Base-by-base conservation (phyloP, 2,329 filamentous ascomycete species). In the Talaromyces pinophilus region DNA sequence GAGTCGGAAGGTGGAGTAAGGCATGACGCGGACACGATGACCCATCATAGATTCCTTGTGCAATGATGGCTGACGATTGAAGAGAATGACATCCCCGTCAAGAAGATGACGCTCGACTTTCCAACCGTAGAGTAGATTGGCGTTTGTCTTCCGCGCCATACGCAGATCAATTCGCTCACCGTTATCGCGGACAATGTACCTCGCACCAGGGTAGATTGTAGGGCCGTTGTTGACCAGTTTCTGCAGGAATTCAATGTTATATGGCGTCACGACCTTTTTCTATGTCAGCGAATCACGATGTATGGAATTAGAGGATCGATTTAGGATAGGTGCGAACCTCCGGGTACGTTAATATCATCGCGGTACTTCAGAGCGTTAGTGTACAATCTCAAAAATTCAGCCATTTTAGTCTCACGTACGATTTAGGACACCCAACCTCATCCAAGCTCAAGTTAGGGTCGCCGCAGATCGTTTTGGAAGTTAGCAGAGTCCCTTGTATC, bases 31-130 rank as follows among this genome's bases (percentile, higher is more conserved):
- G 69, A 99, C 95, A 73, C 92, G 89, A 81, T 99, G 95, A 79
- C 92, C 95, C 96, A 99, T 99, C 95, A 99, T 99, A 68, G 95
- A 99, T 78, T 99, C 95, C 81, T 99, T 99, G 85, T 99, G 95
- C 74, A 99, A 85, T 42, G 95, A 99, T 0, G 95, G 95, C 77
- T 99, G 95, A 85, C 95, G 95, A 79, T 99, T 99, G 88, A 99
- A 99, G 75, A 99, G 93, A 81, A 99, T 98, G 71, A 92, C 96
- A 79, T 99, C 95, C 66, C 94, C 94, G 74, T 97, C 92, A 74
- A 96, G 89, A 70, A 99, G 88, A 80, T 99, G 95, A 69, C 95
- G 90, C 81, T 99, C 95, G 42, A 99, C 96, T 77, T 97, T 98
- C 94, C 94, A 98, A 59, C 96, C 96, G 76, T 97, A 97, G 74